These are phyloP conservation scores for Colletotrichum sp. DNA, from an alignment of 2,329 filamentous ascomycete species.

Conservation along the genomic window DNA sequence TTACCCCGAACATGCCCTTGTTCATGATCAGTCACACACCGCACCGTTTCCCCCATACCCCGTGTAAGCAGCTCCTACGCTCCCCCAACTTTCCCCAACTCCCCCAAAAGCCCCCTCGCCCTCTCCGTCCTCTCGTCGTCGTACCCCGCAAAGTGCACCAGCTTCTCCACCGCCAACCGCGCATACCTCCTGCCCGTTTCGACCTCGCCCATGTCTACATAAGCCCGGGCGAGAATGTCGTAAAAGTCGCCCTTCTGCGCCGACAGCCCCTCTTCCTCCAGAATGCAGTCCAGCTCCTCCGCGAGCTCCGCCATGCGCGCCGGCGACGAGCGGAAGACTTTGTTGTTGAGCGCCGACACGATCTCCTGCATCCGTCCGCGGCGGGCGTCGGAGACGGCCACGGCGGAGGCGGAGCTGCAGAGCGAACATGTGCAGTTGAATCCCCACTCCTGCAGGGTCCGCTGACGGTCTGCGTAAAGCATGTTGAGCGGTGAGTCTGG, in stretches of 20 bases:
- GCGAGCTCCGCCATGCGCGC: constrained; percentile 16
- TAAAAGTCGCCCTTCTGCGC: constrained; percentile 30
- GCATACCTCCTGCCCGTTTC: constrained; percentile 24
- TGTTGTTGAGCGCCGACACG: constrained; percentile 22
- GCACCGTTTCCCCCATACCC: neutral
- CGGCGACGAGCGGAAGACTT: neutral
- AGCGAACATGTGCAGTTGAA: constrained; percentile 32
- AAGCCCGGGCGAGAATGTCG: constrained; percentile 24
- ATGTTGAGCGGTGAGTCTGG: constrained; percentile 32
- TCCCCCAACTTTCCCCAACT: constrained; percentile 10
- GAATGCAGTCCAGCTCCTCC: constrained; percentile 23
- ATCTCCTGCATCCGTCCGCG: constrained; percentile 26
- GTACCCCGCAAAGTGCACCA: constrained; percentile 25
- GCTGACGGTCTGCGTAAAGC: constrained; percentile 25
- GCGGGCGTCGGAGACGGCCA: constrained; percentile 25
- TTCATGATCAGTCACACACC: neutral
- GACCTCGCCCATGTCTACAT: constrained; percentile 25
- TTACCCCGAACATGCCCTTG: neutral
- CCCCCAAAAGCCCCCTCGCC: constrained; percentile 6
- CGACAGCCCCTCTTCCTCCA: constrained; percentile 26
- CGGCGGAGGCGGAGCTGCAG: constrained; percentile 23
- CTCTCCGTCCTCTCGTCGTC: constrained; percentile 27
- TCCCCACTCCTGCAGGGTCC: constrained; percentile 28
- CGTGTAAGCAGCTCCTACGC: neutral
- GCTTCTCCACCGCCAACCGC: constrained; percentile 22